Evolutionary conservation across 192 early-diverging fungal species (phyloP).

Genomic region (Cladochytrium replicatum): DNA sequence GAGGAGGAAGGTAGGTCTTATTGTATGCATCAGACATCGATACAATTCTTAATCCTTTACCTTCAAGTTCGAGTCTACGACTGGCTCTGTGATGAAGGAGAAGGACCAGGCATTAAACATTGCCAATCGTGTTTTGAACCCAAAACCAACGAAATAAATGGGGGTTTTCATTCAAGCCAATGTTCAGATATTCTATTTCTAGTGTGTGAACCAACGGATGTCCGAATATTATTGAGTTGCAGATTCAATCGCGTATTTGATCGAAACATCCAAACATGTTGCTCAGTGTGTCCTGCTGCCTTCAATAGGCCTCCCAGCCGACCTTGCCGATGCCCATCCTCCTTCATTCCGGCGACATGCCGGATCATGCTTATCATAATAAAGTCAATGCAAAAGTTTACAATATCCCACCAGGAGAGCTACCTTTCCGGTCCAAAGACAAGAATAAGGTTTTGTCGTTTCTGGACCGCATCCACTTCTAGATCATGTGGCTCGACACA

Average conservation of each 20-base stretch:
- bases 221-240: too few relatives aligned
- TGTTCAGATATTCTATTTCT: too few relatives aligned
- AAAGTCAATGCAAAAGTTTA: not conserved
- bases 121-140: too few relatives aligned
- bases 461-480: conserved; percentile 28
- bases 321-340: conserved; percentile 51
- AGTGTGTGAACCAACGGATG: too few relatives aligned
- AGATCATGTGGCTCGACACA: conserved; percentile 58
- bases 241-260: not conserved
- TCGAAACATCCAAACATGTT: conserved; percentile 81
- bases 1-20: not conserved
- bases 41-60: too few relatives aligned
- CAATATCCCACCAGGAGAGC: conserved; percentile 1
- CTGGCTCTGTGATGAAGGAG: too few relatives aligned
- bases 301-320: conserved; percentile 72
- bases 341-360: conserved; percentile 29
- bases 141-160: too few relatives aligned
- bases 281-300: conserved; percentile 58
- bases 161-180: too few relatives aligned
- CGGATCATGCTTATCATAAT: conserved; percentile 15
- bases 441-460: conserved; percentile 40
- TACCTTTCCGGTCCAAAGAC: conserved; percentile 49
- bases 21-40: too few relatives aligned
- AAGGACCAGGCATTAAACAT: too few relatives aligned
- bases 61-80: too few relatives aligned